Base-by-base conservation (phyloP, 306 rosid genomes). In the Coriaria nepalensis region DNA sequence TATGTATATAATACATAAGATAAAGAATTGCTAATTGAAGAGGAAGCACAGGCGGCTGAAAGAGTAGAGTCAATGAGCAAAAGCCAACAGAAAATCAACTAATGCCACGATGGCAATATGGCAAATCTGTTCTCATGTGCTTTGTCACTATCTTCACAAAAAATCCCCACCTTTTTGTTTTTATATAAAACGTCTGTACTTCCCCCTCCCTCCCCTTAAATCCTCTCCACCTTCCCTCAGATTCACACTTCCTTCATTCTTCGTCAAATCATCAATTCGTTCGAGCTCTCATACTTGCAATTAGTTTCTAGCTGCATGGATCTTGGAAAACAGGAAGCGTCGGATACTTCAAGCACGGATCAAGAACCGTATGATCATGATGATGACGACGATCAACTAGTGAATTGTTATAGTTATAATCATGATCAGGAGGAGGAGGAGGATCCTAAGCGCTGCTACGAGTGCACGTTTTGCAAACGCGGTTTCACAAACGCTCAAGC, bases 401-500 rank as follows among this genome's bases (percentile, higher is more conserved):
- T 20, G 29, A 20, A 20, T 20, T 20, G 29, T 20, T 1, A 20
- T 20, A 20, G 29, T 20, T 20, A 20, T 20, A 20, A 20, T 20
- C 8, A 20, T 45, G 52, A n/a, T n/a, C n/a, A n/a, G n/a, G n/a
- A n/a, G n/a, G n/a, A n/a, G n/a, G n/a, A n/a, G n/a, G n/a, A n/a
- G n/a, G n/a, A n/a, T 37, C 45, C 43, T 2, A 75, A 59, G 56
- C 65, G 87, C 5, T 75, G 66, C 49, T 85, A 76, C 53, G 82
- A 73, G 44, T 85, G 95, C 77, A 76, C 85, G 57, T 85, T 71
- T 53, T 85, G 95, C 73, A 78, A 15, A 63, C 69, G 82, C 14
- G 95, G 95, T 9, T 85, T 85, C 76, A 81, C 93, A 15, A 81
- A 81, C 49, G 95, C 95, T n/a, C 95, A 81, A 20, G 29, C 29